Conservation (phyloP, 257 asterid species). For the Striga asiatica region DNA sequence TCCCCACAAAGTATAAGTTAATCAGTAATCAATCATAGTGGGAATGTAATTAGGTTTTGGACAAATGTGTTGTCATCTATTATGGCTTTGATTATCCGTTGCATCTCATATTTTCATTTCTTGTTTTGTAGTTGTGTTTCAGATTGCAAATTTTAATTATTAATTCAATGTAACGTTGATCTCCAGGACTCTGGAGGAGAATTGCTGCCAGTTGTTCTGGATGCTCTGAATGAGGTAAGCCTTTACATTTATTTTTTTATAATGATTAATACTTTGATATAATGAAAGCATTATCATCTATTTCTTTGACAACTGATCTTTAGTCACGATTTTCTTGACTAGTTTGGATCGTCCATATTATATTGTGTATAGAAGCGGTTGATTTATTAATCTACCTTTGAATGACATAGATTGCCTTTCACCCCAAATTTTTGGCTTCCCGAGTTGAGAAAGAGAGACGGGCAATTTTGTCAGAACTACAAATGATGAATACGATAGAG, state of each 20-base stretch:
- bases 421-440: constrained; percentile 83
- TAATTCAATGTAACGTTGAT: constrained; percentile 16
- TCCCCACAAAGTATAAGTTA: neutral
- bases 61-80: neutral
- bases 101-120: neutral
- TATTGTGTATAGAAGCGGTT: constrained; percentile 2
- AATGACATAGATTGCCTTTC: constrained; percentile 71
- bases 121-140: constrained; percentile 2
- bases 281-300: neutral
- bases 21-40: neutral
- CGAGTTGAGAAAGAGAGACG: constrained; percentile 98
- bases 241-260: neutral
- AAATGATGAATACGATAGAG: constrained; percentile 99
- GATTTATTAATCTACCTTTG: constrained; percentile 10
- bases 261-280: neutral
- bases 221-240: constrained; percentile 90
- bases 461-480: constrained; percentile 87
- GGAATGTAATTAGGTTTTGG: neutral
- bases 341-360: neutral
- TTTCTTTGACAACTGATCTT: neutral
- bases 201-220: constrained; percentile 88
- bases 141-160: constrained; percentile 15
- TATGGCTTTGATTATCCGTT: neutral
- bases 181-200: constrained; percentile 83
- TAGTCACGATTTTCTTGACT: neutral